These are phyloP conservation scores for Fusarium protoensiforme DNA, from an alignment of 2,329 filamentous ascomycete species.

Conservation along the genomic window DNA sequence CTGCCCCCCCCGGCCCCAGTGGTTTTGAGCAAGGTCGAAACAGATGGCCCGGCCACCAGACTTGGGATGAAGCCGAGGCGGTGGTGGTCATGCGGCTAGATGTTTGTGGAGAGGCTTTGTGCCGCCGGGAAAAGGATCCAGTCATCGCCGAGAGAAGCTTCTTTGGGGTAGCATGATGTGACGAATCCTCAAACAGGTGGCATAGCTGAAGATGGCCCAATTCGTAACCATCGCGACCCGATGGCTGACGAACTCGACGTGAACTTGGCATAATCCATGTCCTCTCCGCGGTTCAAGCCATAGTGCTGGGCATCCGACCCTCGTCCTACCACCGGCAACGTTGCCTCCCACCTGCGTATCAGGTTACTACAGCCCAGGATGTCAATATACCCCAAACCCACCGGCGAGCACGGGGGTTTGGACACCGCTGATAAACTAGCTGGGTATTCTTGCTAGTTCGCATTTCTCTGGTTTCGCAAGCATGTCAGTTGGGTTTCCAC, in stretches of 20 bases:
- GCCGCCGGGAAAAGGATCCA: constrained; percentile 1
- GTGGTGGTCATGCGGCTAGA: constrained; percentile 9
- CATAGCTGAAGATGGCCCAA: neutral
- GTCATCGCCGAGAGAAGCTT: constrained; percentile 6
- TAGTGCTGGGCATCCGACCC: neutral
- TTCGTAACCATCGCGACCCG: neutral
- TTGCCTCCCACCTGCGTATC: neutral
- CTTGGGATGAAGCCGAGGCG: neutral
- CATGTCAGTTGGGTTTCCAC: constrained; percentile 8
- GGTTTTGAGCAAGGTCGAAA: constrained; percentile 21
- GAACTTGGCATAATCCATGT: neutral
- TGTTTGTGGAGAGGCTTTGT: constrained; percentile 13
- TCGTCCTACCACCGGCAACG: constrained; percentile 3
- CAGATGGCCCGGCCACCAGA: constrained; percentile 12
- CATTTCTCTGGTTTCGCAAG: neutral
- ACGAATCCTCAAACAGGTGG: constrained; percentile 10
- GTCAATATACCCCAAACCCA: neutral
- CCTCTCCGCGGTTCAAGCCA: neutral
- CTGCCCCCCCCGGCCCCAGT: neutral
- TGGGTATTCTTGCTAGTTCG: neutral
- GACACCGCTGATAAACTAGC: neutral
- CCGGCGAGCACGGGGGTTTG: neutral
- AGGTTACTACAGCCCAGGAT: neutral
- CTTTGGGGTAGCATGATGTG: constrained; percentile 8
- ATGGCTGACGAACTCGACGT: neutral